These are phyloP conservation scores for Pyrenopolyporus hunteri DNA, from an alignment of 495 filamentous ascomycete genomes.

Conservation along the genomic window DNA sequence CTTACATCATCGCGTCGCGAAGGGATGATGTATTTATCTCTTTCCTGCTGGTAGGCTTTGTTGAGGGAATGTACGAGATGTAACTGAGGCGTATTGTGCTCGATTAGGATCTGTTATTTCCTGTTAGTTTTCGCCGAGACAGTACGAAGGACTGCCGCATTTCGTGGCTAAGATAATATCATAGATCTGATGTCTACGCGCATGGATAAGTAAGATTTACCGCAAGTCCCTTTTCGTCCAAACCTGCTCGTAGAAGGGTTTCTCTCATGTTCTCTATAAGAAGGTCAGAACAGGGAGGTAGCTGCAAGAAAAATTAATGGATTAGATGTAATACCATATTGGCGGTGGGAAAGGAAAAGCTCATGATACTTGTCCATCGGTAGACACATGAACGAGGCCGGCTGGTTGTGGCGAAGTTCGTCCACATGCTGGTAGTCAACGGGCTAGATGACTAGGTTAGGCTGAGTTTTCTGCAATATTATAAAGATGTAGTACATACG, in stretches of 20 bases:
- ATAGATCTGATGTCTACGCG: not conserved
- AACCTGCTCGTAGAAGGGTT: constrained; percentile 67
- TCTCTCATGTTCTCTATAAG: constrained; percentile 63
- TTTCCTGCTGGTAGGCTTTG: too few relatives aligned
- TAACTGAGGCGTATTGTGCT: too few relatives aligned
- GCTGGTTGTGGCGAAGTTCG: too few relatives aligned
- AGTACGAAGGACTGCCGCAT: too few relatives aligned
- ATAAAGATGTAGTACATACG: not conserved
- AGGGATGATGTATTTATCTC: too few relatives aligned
- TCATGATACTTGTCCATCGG: constrained; percentile 45
- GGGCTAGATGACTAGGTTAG: not conserved
- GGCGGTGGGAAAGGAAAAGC: constrained; percentile 34
- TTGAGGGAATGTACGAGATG: too few relatives aligned
- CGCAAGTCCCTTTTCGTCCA: constrained; percentile 65
- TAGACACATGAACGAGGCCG: constrained; percentile 26
- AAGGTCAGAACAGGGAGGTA: constrained; percentile 4
- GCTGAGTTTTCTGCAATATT: too few relatives aligned
- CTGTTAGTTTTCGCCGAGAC: too few relatives aligned
- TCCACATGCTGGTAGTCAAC: not conserved
- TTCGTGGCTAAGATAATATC: not conserved
- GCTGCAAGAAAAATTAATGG: not conserved
- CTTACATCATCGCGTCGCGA: too few relatives aligned
- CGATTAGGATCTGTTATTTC: too few relatives aligned
- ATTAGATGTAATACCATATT: constrained; percentile 45
- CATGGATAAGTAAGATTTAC: constrained; percentile 46